Conservation (phyloP, 2,329 filamentous ascomycete genomes). For the Drechslerella stenobrocha region DNA sequence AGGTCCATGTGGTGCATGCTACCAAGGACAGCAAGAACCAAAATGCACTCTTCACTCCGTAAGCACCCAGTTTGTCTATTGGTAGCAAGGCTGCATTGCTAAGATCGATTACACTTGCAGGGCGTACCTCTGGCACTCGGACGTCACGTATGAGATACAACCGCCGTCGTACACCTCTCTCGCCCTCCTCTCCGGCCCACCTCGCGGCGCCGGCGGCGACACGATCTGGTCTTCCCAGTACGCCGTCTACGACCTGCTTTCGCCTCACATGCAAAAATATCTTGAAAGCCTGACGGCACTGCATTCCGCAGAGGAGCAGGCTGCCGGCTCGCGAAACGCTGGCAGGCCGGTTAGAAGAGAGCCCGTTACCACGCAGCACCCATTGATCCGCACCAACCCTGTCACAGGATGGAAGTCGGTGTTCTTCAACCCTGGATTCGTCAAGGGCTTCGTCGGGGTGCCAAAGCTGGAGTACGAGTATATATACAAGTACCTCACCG, state of each 20-base stretch:
- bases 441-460: slow-evolving; percentile 64
- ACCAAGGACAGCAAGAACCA: slow-evolving; percentile 62
- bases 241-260: slow-evolving; percentile 64
- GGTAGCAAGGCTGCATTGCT: background rate
- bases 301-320: slow-evolving; percentile 63
- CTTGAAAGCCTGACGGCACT: slow-evolving; percentile 63
- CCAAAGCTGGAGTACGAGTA: slow-evolving; percentile 63
- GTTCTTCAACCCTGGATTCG: slow-evolving; percentile 65
- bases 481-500: slow-evolving; percentile 61
- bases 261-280: slow-evolving; percentile 63
- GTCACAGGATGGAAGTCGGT: slow-evolving; percentile 67
- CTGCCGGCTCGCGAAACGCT: slow-evolving; percentile 59
- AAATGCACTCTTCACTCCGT: slow-evolving; percentile 61
- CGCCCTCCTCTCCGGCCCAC: slow-evolving; percentile 62
- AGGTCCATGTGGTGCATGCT: slow-evolving; percentile 63
- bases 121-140: slow-evolving; percentile 49
- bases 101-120: slow-evolving; percentile 3
- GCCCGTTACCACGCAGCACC: slow-evolving; percentile 62
- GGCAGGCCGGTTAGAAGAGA: slow-evolving; percentile 62
- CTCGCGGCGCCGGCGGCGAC: slow-evolving; percentile 62
- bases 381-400: slow-evolving; percentile 64
- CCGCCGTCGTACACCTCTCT: slow-evolving; percentile 64
- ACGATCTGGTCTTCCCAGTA: slow-evolving; percentile 65
- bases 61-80: background rate
- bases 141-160: slow-evolving; percentile 64